Base-by-base conservation (phyloP, 2,329 filamentous ascomycete genomes). In the Paracoccidioides lutzii region DNA sequence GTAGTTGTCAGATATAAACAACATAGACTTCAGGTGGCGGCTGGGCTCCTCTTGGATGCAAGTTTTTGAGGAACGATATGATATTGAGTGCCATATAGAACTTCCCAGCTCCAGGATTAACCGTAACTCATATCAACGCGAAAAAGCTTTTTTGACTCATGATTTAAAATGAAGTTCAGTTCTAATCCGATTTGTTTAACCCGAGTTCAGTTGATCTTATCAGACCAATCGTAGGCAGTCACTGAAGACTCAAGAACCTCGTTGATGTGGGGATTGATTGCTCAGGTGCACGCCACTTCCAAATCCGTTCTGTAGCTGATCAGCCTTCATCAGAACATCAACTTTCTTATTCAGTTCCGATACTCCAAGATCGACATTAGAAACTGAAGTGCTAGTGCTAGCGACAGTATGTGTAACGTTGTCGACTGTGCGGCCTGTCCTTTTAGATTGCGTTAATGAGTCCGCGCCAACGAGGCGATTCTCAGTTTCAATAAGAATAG, bases 1-100 rank as follows among this genome's bases (percentile, higher is more conserved):
- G 54, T 75, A 73, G 57, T 75, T 74, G 53, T 75, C 72, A 78
- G 55, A 76, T 76, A 62, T 76, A 78, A 0, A 66, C 75, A n/a
- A 71, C 61, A 9, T 68, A 70, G 0, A 64, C 54, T 9, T 54
- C 56, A 1, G 60, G 59, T 4, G 58, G 52, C 28, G 60, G 44
- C 3, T 62, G 53, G 15, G 49, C 55, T 5, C 56, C 46, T 46
- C 65, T n/a, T 67, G 64, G 32, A 68, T 65, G n/a, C 68, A 66
- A 3, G 60, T 63, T n/a, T 60, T 64, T 69, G 64, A 76, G 58
- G 37, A 52, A 56, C 1, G 68, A 60, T n/a, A 78, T 71, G 5
- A 77, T 65, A n/a, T 67, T 69, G 0, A 74, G 69, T 2, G 73
- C 69, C 1, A 78, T 59, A 55, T 70, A 77, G 0, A 73, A 76